Evolutionary conservation across 768 basidiomycete genomes (phyloP).

Genomic region (Auricularia sp.): DNA sequence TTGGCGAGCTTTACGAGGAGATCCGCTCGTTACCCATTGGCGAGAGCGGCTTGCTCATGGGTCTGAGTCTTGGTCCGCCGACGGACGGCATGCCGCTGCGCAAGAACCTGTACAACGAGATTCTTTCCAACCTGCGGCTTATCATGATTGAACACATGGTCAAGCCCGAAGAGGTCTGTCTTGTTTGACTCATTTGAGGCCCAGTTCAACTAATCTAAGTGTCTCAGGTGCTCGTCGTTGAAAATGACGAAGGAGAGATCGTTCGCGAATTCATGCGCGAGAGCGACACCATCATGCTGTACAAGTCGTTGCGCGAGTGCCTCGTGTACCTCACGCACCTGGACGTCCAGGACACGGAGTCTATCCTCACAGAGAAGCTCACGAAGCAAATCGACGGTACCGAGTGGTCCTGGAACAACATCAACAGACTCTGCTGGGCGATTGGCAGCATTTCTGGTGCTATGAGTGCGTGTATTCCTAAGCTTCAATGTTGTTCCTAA

Average conservation of each 20-base stretch:
- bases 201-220: no score
- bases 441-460: conserved; percentile 98
- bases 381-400: conserved; percentile 94
- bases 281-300: conserved; percentile 93
- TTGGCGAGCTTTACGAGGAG: conserved; percentile 94
- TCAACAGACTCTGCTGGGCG: conserved; percentile 99
- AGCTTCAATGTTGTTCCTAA: not conserved
- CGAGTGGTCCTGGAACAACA: conserved; percentile 99
- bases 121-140: conserved; percentile 83
- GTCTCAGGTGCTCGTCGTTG: conserved; percentile 72
- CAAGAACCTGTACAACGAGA: conserved; percentile 93
- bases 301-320: conserved; percentile 97
- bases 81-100: conserved; percentile 67
- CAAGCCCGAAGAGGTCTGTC: conserved; percentile 76
- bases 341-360: conserved; percentile 93
- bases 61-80: conserved; percentile 68
- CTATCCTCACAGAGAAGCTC: conserved; percentile 93
- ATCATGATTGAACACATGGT: conserved; percentile 99
- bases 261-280: conserved; percentile 99
- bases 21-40: conserved; percentile 86
- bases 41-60: conserved; percentile 79
- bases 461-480: conserved; percentile 65
- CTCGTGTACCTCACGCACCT: conserved; percentile 96
- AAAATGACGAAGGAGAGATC: conserved; percentile 99
- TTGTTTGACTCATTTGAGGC: no score